Percentiles rank a stretch among this genome's conserved stretches.
These are phyloP conservation scores for Penicillium sclerotiorum DNA, from an alignment of 2,329 filamentous ascomycete genomes.

Conservation along the genomic window DNA sequence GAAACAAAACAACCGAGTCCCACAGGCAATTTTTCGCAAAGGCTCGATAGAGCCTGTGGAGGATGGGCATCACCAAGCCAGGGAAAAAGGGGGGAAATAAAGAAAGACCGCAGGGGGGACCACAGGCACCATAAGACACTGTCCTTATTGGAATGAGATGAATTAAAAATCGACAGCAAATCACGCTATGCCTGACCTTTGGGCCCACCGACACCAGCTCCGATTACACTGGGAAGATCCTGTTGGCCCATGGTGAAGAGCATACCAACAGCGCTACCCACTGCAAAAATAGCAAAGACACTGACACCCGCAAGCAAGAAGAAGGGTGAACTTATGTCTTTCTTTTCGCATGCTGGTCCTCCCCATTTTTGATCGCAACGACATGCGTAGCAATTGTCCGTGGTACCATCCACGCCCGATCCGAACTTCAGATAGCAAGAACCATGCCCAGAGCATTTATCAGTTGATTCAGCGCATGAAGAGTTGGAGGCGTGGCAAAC, in stretches of 20 bases:
- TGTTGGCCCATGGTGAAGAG: constrained; percentile 82
- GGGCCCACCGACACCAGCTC: constrained; percentile 82
- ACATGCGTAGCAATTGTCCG: constrained; percentile 74
- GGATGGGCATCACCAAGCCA: too few species aligned
- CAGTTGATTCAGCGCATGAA: constrained; percentile 69
- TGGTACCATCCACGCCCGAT: constrained; percentile 35
- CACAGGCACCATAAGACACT: too few species aligned
- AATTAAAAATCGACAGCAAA: background rate
- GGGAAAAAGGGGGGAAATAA: too few species aligned
- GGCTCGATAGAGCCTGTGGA: too few species aligned
- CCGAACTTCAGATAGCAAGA: constrained; percentile 70
- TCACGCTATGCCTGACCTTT: constrained; percentile 38
- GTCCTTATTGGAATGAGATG: too few species aligned
- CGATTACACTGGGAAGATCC: constrained; percentile 89
- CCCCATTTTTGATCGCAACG: constrained; percentile 79
- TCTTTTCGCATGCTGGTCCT: constrained; percentile 85
- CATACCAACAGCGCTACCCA: constrained; percentile 73
- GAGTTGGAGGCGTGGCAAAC: constrained; percentile 73
- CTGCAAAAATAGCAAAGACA: constrained; percentile 67
- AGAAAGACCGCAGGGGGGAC: too few species aligned
- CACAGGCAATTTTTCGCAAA: too few species aligned
- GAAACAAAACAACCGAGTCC: too few species aligned
- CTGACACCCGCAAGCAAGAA: constrained; percentile 80
- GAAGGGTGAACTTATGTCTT: constrained; percentile 85
- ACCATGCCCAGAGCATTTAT: constrained; percentile 82